Base-by-base conservation (phyloP, 2,329 filamentous ascomycete species). In the Aspergillus pseudoterreus region DNA sequence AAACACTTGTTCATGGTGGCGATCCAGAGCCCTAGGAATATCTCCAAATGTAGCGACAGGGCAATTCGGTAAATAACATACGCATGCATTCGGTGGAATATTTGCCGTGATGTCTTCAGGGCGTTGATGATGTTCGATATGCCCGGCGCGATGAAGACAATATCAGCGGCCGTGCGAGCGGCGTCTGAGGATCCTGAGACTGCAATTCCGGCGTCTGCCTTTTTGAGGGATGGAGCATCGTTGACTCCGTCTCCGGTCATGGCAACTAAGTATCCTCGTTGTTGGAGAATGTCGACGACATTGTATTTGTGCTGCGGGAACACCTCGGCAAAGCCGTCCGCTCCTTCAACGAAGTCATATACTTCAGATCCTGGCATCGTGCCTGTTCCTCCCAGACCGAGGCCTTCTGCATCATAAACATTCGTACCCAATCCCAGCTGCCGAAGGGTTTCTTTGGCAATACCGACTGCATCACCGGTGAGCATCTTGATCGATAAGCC, bases 191-290 rank as follows among this genome's bases (percentile, higher is more conserved):
- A 85, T 78, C 90, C 90, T 78, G 95, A 89, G 65, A 96, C 90
- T 58, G 91, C 91, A 77, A 96, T 95, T 81, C 91, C 91, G 65
- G 90, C 95, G 76, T 96, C 90, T n/a, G 90, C 90, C 80, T 92
- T 95, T 80, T 95, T 95, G 69, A 95, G 79, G 27, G 90, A 95
- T 58, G 90, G 89, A 59, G 90, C 90, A 74, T 95, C 90, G 76
- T 95, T 95, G 77, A 95, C 90, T 82, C 90, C 90, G 63, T 95
- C 91, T 80, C 90, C 90, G 75, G 90, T 96, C 91, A 96, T 95
- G 71, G 90, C 91, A 75, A 95, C 90, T 38, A 95, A 83, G 75
- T 95, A 92, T 61, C 90, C 90, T 83, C 90, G 88, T 78, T 92
- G 87, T 77, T 95, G 90, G 46, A 95, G 83, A 67, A 95, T 95